Evolutionary conservation across 257 asterid genomes (phyloP).

Genomic region (Leptodermis oblonga): DNA sequence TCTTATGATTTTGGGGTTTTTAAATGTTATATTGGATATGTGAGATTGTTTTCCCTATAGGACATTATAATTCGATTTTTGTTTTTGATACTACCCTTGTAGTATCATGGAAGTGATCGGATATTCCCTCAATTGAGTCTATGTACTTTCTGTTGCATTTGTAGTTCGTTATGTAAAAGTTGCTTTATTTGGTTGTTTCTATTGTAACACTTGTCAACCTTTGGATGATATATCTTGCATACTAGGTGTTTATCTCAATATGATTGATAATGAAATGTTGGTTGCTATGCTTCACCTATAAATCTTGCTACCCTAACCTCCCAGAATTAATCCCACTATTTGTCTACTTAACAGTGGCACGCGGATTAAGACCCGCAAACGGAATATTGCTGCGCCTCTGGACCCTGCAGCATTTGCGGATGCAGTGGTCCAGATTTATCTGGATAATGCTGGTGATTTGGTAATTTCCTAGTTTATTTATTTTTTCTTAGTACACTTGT

Average conservation of each 20-base stretch:
- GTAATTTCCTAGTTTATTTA: slow-evolving; percentile 28
- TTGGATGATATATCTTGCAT: background rate
- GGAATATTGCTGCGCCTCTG: slow-evolving; percentile 97
- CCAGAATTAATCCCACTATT: background rate
- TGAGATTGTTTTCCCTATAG: background rate
- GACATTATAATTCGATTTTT: background rate
- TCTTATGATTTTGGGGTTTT: slow-evolving; percentile 2
- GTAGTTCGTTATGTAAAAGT: background rate
- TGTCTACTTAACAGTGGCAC: slow-evolving; percentile 61
- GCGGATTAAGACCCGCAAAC: slow-evolving; percentile 99
- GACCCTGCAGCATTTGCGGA: slow-evolving; percentile 99
- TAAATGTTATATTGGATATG: background rate
- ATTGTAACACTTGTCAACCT: background rate
- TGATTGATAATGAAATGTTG: background rate
- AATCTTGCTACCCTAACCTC: background rate
- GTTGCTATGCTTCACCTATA: background rate
- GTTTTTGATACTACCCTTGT: slow-evolving; percentile 3
- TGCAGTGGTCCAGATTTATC: slow-evolving; percentile 99
- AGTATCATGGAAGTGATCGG: background rate
- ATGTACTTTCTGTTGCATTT: background rate
- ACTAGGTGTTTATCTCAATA: background rate
- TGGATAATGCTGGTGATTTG: slow-evolving; percentile 99
- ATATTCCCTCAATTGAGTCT: background rate
- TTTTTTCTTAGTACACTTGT: background rate
- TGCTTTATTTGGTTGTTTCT: too few species aligned